Percentiles rank a stretch among this genome's conserved stretches.
These are phyloP conservation scores for Malus hybrid DNA, from an alignment of 331 rosid species.

Conservation along the genomic window DNA sequence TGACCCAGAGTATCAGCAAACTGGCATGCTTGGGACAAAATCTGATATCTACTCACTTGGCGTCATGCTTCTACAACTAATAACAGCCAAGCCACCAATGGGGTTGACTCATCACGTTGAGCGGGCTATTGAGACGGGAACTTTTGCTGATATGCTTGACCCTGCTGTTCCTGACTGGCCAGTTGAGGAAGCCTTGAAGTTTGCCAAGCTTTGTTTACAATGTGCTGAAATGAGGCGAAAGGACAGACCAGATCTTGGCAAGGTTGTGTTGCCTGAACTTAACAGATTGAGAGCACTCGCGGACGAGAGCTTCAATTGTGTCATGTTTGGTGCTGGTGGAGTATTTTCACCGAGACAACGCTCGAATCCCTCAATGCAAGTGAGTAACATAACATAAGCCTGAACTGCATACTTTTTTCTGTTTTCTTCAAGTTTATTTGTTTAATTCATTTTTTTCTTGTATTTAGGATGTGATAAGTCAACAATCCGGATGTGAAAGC, in stretches of 20 bases:
- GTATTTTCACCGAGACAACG: neutral
- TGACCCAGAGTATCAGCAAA: constrained; percentile 17
- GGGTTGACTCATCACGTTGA: constrained; percentile 11
- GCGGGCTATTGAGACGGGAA: constrained; percentile 1
- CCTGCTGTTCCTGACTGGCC: constrained; percentile 14
- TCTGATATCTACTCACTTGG: constrained; percentile 17
- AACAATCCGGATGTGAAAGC: neutral
- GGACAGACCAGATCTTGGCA: constrained; percentile 13
- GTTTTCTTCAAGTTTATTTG: neutral
- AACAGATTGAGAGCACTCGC: neutral
- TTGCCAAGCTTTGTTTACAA: constrained; percentile 10
- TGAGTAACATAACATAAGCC: neutral
- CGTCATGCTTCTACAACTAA: constrained; percentile 12
- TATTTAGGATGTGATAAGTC: constrained; percentile 2
- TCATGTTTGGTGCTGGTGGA: neutral
- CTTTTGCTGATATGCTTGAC: constrained; percentile 5
- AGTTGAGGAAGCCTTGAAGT: constrained; percentile 4
- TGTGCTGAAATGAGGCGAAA: constrained; percentile 15
- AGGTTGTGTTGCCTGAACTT: constrained; percentile 4
- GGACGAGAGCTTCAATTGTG: neutral
- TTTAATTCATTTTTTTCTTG: neutral
- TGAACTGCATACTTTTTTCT: neutral
- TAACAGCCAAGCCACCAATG: constrained; percentile 16
- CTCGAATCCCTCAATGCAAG: neutral
- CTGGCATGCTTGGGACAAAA: constrained; percentile 12